phyloP scores from a whole-genome alignment of 129 eudicot genomes.

The Arctium minus region DNA sequence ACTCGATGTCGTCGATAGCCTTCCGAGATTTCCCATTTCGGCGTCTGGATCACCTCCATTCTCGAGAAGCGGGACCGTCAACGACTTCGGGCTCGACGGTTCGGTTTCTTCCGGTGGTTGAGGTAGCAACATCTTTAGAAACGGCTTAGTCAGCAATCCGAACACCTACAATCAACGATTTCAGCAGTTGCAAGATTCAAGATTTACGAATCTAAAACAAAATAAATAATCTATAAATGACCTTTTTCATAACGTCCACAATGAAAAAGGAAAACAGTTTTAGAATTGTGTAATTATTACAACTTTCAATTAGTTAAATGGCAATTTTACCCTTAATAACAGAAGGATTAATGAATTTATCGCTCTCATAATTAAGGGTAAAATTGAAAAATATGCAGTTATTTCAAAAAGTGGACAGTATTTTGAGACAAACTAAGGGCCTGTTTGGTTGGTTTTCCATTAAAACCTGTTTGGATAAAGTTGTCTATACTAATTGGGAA shows the following conservation, averaged over 20 bases:
- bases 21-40: conserved; percentile 13
- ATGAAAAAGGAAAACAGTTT: neutral
- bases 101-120: conserved; percentile 27
- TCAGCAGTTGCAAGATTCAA: neutral
- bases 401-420: neutral
- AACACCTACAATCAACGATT: conserved; percentile 42
- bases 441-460: too few relatives aligned
- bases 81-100: conserved; percentile 48
- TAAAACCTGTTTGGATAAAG: too few relatives aligned
- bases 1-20: conserved; percentile 23
- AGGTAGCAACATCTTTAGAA: conserved; percentile 45
- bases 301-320: conserved; percentile 51
- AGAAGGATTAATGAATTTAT: neutral
- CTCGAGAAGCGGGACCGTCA: conserved; percentile 40
- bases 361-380: neutral
- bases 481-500: too few relatives aligned
- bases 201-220: neutral
- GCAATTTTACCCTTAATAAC: neutral
- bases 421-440: conserved; percentile 33
- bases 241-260: neutral
- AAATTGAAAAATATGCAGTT: neutral
- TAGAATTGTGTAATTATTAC: neutral
- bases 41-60: conserved; percentile 29
- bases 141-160: conserved; percentile 65
- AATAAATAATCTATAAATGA: neutral